A percentile compares a stretch with the other conserved stretches of the same genome.
These are phyloP conservation scores for Pilobolus umbonatus DNA, from an alignment of 192 early-diverging fungal genomes.

Conservation along the genomic window DNA sequence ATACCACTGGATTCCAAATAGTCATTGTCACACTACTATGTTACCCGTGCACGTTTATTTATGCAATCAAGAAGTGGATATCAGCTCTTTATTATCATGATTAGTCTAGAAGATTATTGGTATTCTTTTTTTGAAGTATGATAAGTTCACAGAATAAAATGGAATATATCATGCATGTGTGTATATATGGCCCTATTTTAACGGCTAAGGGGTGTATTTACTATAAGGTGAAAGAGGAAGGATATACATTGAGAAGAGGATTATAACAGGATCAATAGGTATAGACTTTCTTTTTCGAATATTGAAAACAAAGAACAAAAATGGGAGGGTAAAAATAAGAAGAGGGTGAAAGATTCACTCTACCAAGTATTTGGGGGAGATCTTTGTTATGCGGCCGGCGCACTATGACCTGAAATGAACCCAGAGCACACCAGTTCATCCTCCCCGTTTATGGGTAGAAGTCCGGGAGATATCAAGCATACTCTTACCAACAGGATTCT, in stretches of 20 bases:
- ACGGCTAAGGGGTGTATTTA: too few relatives aligned
- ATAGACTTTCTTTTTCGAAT: background rate
- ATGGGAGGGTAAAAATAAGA: conserved; percentile 5
- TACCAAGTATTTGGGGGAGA: background rate
- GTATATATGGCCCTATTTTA: too few relatives aligned
- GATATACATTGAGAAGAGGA: background rate
- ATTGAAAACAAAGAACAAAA: conserved; percentile 2
- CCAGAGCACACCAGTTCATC: conserved; percentile 17
- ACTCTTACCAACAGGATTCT: conserved; percentile 25
- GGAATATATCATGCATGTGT: background rate
- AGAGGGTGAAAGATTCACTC: conserved; percentile 9
- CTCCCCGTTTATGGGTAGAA: conserved; percentile 1
- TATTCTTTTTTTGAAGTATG: background rate
- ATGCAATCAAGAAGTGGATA: too few relatives aligned
- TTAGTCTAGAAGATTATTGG: background rate
- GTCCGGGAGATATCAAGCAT: conserved; percentile 25
- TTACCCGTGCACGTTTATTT: too few relatives aligned
- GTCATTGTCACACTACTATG: too few relatives aligned
- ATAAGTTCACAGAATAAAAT: background rate
- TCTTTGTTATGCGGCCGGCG: conserved; percentile 30
- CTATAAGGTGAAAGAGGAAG: background rate
- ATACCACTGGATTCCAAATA: too few relatives aligned
- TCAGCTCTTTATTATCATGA: too few relatives aligned
- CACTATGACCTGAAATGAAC: conserved; percentile 27
- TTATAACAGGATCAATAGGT: background rate